Evolutionary conservation across 192 early-diverging fungal genomes (phyloP), one percentile per base, ranked within the genome.

Genomic region (Geosiphon pyriformis): DNA sequence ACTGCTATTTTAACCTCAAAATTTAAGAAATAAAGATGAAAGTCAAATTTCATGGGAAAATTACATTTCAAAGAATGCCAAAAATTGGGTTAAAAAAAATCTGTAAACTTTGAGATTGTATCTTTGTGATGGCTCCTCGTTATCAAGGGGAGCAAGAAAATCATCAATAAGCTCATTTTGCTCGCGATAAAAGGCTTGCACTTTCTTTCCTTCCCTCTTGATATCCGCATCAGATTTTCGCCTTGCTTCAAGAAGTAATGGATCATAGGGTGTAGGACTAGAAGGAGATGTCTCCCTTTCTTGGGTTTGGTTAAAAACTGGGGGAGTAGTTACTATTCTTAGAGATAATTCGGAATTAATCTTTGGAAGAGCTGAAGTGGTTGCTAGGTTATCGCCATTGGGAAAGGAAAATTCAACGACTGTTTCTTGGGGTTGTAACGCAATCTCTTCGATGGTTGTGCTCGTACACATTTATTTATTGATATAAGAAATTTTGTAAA

Each of bases 121-220:
- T 35, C 18, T 15, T 30, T 50, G 11, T 47, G 17, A 26, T 33
- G 51, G 31, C 50, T 31, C 26, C 47, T 74, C 55, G 22, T 71
- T 71, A 52, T 73, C 72, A 25, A 75, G 64, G 23, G 88, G 83
- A 7, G 78, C 74, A 33, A 94, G 72, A 46, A 92, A 83, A 53
- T 82, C 78, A 53, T 90, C 79, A 70, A 94, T 94, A 46, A 88
- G 78, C 50, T 90, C 84, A 68, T 95, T 94, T 68, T 95, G 94
- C 33, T 79, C 70, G 55, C 86, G 68, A 73, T 95, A 95, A 66
- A 92, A 95, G 25, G 78, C 72, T 34, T 74, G 77, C n/a, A 90
- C 69, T 58, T 81, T 75, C 32, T 78, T 78, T 1, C 67, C 51
- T 0, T 72, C 80, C 3, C 74, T 69, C 15, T 52, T 53, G 3